Conservation (phyloP, 108 stramenopile genomes). For the Mediolabrus comicus region DNA sequence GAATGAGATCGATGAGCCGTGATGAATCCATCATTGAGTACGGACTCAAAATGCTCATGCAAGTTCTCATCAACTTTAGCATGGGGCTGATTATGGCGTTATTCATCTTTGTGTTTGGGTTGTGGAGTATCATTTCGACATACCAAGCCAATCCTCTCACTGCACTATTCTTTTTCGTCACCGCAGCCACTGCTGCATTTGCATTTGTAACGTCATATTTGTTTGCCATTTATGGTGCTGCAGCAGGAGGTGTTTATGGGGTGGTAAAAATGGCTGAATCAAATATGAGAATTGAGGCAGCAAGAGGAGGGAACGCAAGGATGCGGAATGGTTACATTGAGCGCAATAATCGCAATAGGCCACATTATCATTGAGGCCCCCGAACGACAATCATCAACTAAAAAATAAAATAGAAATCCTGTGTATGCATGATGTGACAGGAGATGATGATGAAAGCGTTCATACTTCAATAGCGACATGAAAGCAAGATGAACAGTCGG, state of each 20-base stretch:
- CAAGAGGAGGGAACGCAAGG: conserved; percentile 2
- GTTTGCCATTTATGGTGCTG: conserved; percentile 75
- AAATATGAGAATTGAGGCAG: conserved; percentile 49
- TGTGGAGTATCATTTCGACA: conserved; percentile 74
- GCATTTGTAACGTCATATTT: conserved; percentile 81
- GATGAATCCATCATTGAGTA: conserved; percentile 79
- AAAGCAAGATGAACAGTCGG: too few species aligned
- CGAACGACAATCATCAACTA: too few species aligned
- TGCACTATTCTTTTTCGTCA: conserved; percentile 75
- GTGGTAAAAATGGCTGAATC: conserved; percentile 82
- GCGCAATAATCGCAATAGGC: conserved; percentile 30
- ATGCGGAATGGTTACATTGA: conserved; percentile 1
- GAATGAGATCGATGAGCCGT: conserved; percentile 70
- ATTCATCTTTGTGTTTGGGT: conserved; percentile 72
- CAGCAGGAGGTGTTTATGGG: conserved; percentile 80
- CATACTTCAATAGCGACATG: too few species aligned
- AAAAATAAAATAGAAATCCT: too few species aligned
- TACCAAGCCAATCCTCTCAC: conserved; percentile 83
- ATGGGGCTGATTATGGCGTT: conserved; percentile 84
- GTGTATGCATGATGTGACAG: too few species aligned
- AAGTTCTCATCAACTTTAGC: conserved; percentile 85
- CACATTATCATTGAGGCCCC: conserved; percentile 41
- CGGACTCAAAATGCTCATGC: conserved; percentile 59
- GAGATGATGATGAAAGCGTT: too few species aligned
- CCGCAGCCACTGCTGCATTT: conserved; percentile 78